Base-by-base conservation (phyloP, 306 rosid genomes). In the Betula pendula region DNA sequence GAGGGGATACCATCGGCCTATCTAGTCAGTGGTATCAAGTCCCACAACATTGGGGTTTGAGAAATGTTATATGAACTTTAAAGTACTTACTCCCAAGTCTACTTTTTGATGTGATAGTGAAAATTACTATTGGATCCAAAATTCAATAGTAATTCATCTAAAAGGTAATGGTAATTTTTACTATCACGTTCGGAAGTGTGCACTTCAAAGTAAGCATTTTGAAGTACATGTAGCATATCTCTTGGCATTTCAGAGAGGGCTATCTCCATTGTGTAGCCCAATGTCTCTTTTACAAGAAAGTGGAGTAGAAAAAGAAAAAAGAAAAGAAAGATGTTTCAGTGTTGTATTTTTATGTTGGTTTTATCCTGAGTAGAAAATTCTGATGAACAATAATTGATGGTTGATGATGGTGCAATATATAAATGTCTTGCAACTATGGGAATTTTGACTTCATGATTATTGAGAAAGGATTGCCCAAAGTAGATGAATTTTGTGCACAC, bases 1-100 rank as follows among this genome's bases (percentile, higher is more conserved):
- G 50, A 91, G 91, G 44, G 94, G 94, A 63, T 86, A 75, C 78
- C 86, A 86, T 35, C 80, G 85, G 56, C 96, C 95, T 7, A 89
- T 91, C 75, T 91, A 84, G 78, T 44, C 45, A 75, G 65, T 66
- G 11, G 25, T 70, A 11, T 66, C 13, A n/a, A 11, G 70, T 66
- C 70, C 47, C n/a, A 31, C 16, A 63, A 63, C n/a, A 63, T 27
- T 33, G 35, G 43, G 2, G 33, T 29, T 2, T 29, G 33, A 29
- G 33, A 29, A 29, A 29, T 29, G 33, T 2, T 29, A 29, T 2
- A 29, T 29, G 33, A 1, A 29, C 33, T 29, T 29, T 2, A 0
- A 29, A 29, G 33, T 2, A 29, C 33, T 29, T 29, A 29, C 33
- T 29, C 33, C 2, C 33, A 29, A 29, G 33, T 29, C 2, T 2